Evolutionary conservation across 371 early-diverging fungal genomes (phyloP), one percentile per base, ranked within the genome.

Genomic region (Circinella minor): DNA sequence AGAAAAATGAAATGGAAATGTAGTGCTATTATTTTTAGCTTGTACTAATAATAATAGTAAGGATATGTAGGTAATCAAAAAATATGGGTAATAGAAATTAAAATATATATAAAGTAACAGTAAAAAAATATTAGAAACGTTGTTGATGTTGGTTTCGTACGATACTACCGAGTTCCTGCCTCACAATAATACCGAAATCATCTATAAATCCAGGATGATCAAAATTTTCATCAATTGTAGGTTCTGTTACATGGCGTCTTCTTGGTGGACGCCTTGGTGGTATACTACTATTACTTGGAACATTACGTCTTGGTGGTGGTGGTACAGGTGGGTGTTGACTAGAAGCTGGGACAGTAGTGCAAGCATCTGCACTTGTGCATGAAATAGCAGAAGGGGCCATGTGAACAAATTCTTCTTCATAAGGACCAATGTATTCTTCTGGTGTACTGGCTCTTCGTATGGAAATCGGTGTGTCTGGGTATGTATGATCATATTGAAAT

Each of bases 191-290:
- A 11, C 80, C 77, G 65, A 80, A 80, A 49, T 80, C 80, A 51
- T 70, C 66, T 18, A 74, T 74, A 34, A 80, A 80, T 4, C 77
- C 80, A 13, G 80, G 80, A 66, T 77, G 71, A 57, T 77, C 80
- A 13, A 66, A n/a, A n/a, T 57, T 18, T 57, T 57, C 57, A n/a
- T 34, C 4, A 34, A 57, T 34, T 6, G 57, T 34, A 4, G 57
- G 57, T 57, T 18, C 20, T 34, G 57, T 57, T 34, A n/a, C 57
- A 57, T 57, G 36, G 7, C 57, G 57, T 57, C 57, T 11, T 18
- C 57, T 20, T 7, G 57, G 18, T 3, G 34, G 27, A 7, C 34
- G 57, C 7, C 57, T 18, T 5, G 57, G 43, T 17, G 57, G 14
- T 51, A 15, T n/a, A 51, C 15, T 51, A n/a, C 15, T 51, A 51